Evolutionary conservation across 805 yeast genomes (phyloP).

Genomic region (Starmerella gropengiesseri): DNA sequence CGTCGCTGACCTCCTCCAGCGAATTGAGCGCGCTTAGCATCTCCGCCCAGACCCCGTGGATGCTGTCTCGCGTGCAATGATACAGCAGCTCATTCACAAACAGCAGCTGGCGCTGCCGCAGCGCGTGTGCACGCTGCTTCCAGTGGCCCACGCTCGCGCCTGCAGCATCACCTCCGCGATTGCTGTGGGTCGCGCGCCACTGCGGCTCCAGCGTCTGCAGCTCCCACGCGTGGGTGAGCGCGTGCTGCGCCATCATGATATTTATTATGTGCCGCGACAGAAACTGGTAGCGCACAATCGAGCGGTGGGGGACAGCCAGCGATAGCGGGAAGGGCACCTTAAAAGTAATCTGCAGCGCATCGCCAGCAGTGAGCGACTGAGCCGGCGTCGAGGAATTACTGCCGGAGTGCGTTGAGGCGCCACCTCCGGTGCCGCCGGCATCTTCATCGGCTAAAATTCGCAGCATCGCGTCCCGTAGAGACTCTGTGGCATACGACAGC

Average conservation of each 20-base stretch:
- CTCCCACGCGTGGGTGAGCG: conserved; percentile 1
- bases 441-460: conserved; percentile 1
- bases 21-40: conserved; percentile 30
- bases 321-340: conserved; percentile 76
- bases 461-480: conserved; percentile 22
- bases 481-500: conserved; percentile 30
- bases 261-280: conserved; percentile 55
- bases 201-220: conserved; percentile 3
- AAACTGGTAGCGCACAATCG: conserved; percentile 66
- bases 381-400: background rate
- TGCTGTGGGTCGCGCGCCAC: conserved; percentile 15
- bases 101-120: conserved; percentile 41
- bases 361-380: conserved; percentile 24
- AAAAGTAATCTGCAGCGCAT: conserved; percentile 33
- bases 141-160: background rate
- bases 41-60: conserved; percentile 43
- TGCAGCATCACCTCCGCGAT: too few species aligned
- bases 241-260: conserved; percentile 39
- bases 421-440: background rate
- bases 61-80: conserved; percentile 48
- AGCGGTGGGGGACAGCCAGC: conserved; percentile 57
- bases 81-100: conserved; percentile 45
- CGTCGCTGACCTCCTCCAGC: conserved; percentile 34
- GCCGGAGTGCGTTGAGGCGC: background rate
- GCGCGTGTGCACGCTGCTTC: conserved; percentile 23